Percentiles rank a stretch among this genome's conserved stretches.
phyloP scores from a whole-genome alignment of 2,329 filamentous ascomycete species.

The Diplodia mutila region DNA sequence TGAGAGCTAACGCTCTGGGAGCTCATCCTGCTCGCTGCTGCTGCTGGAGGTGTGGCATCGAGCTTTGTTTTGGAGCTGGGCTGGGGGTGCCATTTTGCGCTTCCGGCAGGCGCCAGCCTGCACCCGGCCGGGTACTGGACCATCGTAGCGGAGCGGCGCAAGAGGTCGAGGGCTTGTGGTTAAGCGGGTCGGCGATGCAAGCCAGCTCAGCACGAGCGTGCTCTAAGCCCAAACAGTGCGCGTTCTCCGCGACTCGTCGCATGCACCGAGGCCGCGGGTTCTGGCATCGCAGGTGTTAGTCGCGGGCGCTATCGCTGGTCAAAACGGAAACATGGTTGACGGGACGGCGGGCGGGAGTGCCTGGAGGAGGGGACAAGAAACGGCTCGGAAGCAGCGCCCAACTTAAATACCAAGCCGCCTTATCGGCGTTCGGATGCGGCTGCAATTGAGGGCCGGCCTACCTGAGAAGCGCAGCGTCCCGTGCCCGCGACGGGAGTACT shows the following conservation, averaged over 20 bases:
- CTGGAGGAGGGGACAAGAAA: constrained; percentile 16
- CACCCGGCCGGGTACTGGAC: constrained; percentile 15
- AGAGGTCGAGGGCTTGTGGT: constrained; percentile 20
- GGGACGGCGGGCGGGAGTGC: constrained; percentile 20
- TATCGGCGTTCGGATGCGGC: constrained; percentile 21
- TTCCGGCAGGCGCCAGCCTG: constrained; percentile 22
- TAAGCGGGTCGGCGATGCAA: constrained; percentile 22
- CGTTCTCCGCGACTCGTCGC: constrained; percentile 25
- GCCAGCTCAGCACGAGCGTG: constrained; percentile 26
- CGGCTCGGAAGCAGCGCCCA: constrained; percentile 19
- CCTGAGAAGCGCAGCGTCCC: constrained; percentile 18
- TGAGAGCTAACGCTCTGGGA: constrained; percentile 22
- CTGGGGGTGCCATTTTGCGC: constrained; percentile 23
- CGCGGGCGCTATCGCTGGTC: constrained; percentile 23
- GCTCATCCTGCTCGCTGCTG: constrained; percentile 22
- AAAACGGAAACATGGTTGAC: constrained; percentile 22
- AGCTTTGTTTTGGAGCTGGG: constrained; percentile 16
- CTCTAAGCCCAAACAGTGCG: constrained; percentile 23
- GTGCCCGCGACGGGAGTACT: constrained; percentile 20
- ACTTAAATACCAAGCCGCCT: constrained; percentile 22
- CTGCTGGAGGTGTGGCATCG: constrained; percentile 22
- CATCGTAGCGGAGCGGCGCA: constrained; percentile 19
- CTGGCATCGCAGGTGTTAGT: constrained; percentile 24
- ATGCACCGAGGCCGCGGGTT: constrained; percentile 21
- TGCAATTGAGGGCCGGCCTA: constrained; percentile 19